Conservation (phyloP, 306 rosid species). For the Parietaria judaica region DNA sequence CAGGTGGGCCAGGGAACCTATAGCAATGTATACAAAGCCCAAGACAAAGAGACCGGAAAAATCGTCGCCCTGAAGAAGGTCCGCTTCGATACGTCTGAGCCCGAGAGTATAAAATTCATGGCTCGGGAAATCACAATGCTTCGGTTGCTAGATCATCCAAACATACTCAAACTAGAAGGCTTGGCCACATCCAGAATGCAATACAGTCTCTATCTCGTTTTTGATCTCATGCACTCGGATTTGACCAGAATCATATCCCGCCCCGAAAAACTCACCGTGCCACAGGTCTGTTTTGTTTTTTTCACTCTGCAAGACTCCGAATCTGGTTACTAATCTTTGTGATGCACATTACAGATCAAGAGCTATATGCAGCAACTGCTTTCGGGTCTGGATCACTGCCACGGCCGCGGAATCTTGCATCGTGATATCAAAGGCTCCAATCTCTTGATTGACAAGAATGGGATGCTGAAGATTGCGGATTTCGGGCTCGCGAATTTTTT, state of each 20-base stretch:
- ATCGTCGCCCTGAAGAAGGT: constrained; percentile 89
- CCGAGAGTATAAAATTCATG: constrained; percentile 86
- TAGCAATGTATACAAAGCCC: constrained; percentile 92
- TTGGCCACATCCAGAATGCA: constrained; percentile 94
- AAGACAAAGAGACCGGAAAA: constrained; percentile 62
- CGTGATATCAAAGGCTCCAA: constrained; percentile 87
- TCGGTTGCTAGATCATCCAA: constrained; percentile 78
- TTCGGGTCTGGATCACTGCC: constrained; percentile 89
- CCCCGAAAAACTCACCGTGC: constrained; percentile 53
- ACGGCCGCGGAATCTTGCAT: constrained; percentile 77
- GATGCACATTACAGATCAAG: constrained; percentile 56
- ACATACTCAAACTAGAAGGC: constrained; percentile 74
- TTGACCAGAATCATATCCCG: constrained; percentile 53
- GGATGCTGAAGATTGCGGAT: constrained; percentile 84
- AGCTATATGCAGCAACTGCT: constrained; percentile 87
- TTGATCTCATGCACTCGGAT: constrained; percentile 89
- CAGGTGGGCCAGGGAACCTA: constrained; percentile 98
- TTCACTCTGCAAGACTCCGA: constrained; percentile 1
- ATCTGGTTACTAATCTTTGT: constrained; percentile 25
- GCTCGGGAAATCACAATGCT: constrained; percentile 77
- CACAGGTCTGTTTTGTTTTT: constrained; percentile 52
- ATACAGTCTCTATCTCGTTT: constrained; percentile 78
- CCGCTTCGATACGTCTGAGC: constrained; percentile 67
- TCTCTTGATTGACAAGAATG: constrained; percentile 67
- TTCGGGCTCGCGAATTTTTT: constrained; percentile 81